Base-by-base conservation (phyloP, 2,329 filamentous ascomycete species). In the Trichoderma citrinoviride region DNA sequence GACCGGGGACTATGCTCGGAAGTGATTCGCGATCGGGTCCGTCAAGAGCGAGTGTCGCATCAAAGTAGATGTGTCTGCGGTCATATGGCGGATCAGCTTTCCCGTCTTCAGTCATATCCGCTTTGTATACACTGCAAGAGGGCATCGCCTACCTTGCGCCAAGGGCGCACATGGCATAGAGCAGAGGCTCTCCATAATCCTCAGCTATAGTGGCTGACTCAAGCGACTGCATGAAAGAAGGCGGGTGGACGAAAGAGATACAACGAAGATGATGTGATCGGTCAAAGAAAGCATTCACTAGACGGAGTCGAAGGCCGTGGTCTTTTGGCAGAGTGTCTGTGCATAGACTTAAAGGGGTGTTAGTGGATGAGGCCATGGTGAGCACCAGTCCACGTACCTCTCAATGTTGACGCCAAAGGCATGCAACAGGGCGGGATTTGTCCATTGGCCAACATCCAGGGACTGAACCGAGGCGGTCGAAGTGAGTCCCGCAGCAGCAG, bases 151-250 rank as follows among this genome's bases (percentile, higher is more conserved):
- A 74, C 70, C 69, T 67, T 2, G 69, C 67, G 4, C 69, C 68
- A 15, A 72, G 67, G 17, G 70, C 72, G 37, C 69, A 72, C 58
- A 73, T 71, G 19, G 63, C 57, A 50, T 72, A 70, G 5, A 73
- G 64, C 5, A 72, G 23, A 3, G 70, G 67, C 27, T 72, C 67
- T 12, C 71, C 70, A 27, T 70, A 70, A 17, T 71, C 68, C 23
- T 70, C 60, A 8, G 67, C 66, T 10, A 69, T 62, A 27, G 58
- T 70, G 7, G 65, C 70, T 19, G 64, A 61, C 8, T 69, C 68
- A n/a, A 73, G 55, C 3, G 68, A 69, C 19, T 70, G 61, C 67
- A 72, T 69, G 46, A 73, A 73, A 3, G 71, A 66, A 1, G 68
- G 68, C 19, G 66, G 67, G 27, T 73, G 70, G 19, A 73, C 64